Conservation (phyloP, 1,284 basidiomycete species). For the Rhizoctonia solani region DNA sequence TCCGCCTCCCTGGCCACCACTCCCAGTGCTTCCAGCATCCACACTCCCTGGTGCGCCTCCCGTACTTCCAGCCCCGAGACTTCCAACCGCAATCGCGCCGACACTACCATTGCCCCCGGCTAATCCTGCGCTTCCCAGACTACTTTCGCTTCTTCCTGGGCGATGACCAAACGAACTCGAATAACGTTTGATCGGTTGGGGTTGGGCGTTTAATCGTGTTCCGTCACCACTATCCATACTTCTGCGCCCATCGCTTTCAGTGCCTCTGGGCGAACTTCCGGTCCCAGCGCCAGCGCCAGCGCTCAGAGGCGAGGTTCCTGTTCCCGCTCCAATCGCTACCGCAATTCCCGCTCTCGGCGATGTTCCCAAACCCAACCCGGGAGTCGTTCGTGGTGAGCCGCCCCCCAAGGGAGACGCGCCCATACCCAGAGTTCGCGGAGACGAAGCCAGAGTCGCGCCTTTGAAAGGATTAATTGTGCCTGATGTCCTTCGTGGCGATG, state of each 20-base stretch:
- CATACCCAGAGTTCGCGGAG: background rate
- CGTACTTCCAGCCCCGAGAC: background rate
- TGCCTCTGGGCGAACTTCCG: background rate
- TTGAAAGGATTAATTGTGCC: constrained; percentile 20
- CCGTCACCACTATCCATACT: background rate
- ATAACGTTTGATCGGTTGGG: constrained; percentile 31
- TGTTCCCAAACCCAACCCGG: constrained; percentile 21
- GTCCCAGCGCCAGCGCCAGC: background rate
- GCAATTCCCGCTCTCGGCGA: constrained; percentile 6
- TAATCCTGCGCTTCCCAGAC: constrained; percentile 13
- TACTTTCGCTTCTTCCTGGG: constrained; percentile 1
- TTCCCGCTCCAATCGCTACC: background rate
- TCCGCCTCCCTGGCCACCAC: constrained; percentile 7
- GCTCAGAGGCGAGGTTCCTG: background rate
- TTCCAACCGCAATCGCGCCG: background rate
- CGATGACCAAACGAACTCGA: constrained; percentile 24
- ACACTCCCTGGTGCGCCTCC: background rate
- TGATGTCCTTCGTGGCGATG: constrained; percentile 9
- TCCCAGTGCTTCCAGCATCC: background rate
- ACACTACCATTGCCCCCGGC: background rate
- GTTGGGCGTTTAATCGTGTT: background rate
- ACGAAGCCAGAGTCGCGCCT: constrained; percentile 5
- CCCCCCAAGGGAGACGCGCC: constrained; percentile 3
- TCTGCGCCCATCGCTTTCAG: background rate
- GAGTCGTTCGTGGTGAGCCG: constrained; percentile 12